Percentiles rank a stretch among this genome's conserved stretches.
phyloP scores from a whole-genome alignment of 2,329 filamentous ascomycete genomes.

The Xylaria sp. region DNA sequence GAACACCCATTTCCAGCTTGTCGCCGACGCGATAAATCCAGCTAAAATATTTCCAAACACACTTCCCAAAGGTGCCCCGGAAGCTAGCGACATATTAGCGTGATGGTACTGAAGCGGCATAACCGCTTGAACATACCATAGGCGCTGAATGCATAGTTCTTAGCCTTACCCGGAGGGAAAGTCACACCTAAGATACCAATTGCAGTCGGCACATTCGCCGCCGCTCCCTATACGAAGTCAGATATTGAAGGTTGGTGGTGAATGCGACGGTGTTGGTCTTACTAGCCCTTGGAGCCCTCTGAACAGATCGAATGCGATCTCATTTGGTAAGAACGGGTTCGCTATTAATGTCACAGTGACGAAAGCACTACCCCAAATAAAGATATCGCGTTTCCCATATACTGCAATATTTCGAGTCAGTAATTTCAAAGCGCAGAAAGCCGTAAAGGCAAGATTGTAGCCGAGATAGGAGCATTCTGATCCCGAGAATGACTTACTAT shows the following conservation, averaged over 20 bases:
- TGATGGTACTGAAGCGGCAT: neutral
- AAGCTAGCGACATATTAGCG: slow-evolving; percentile 52
- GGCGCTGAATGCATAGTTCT: slow-evolving; percentile 75
- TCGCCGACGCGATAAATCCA: slow-evolving; percentile 70
- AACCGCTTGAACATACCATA: slow-evolving; percentile 57
- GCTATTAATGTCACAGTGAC: slow-evolving; percentile 67
- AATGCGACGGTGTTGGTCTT: neutral
- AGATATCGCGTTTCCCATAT: slow-evolving; percentile 72
- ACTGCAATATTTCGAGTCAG: slow-evolving; percentile 48
- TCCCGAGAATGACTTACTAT: slow-evolving; percentile 46
- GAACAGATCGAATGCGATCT: slow-evolving; percentile 74
- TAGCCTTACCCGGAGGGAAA: slow-evolving; percentile 73
- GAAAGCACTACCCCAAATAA: slow-evolving; percentile 71
- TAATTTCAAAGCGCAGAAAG: neutral
- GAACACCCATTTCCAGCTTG: slow-evolving; percentile 74
- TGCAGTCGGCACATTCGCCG: slow-evolving; percentile 75
- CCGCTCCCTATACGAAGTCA: slow-evolving; percentile 62
- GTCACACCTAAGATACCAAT: slow-evolving; percentile 76
- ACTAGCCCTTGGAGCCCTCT: slow-evolving; percentile 72
- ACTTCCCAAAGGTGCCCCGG: slow-evolving; percentile 71
- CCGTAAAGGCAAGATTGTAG: neutral
- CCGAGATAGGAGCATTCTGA: neutral
- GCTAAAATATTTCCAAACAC: slow-evolving; percentile 72
- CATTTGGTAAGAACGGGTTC: slow-evolving; percentile 72
- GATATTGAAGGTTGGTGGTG: neutral